A percentile compares a stretch with the other conserved stretches of the same genome.
Evolutionary conservation across 2,329 filamentous ascomycete species (phyloP).

Genomic region (Fusarium sp.): DNA sequence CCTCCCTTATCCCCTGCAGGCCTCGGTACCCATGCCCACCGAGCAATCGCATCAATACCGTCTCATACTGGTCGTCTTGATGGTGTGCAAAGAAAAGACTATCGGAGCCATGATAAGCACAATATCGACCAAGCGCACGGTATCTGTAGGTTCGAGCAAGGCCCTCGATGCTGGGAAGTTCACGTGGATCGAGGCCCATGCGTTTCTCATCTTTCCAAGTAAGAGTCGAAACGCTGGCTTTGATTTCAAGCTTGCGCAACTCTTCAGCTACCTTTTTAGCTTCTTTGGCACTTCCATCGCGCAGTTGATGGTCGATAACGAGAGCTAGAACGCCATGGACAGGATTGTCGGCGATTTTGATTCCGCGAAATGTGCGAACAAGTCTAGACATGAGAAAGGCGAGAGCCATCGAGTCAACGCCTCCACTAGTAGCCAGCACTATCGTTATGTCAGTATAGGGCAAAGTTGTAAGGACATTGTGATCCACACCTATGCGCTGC

Average conservation of each 20-base stretch:
- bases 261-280: conserved; percentile 61
- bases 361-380: conserved; percentile 50
- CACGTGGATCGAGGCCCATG: conserved; percentile 49
- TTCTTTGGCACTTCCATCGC: conserved; percentile 66
- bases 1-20: conserved; percentile 75
- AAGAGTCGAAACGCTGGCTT: conserved; percentile 44
- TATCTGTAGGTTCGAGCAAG: conserved; percentile 81
- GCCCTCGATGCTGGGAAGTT: conserved; percentile 78
- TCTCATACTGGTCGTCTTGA: conserved; percentile 91
- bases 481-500: conserved; percentile 59
- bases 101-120: conserved; percentile 63
- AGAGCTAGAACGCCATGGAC: conserved; percentile 59
- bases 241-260: conserved; percentile 56
- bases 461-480: not conserved
- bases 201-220: conserved; percentile 63
- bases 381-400: conserved; percentile 76
- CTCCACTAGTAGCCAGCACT: conserved; percentile 89
- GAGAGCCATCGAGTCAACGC: conserved; percentile 97
- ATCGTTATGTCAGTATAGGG: not conserved
- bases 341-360: conserved; percentile 62
- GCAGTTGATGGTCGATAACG: conserved; percentile 70
- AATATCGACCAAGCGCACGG: conserved; percentile 74
- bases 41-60: conserved; percentile 82
- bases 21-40: conserved; percentile 77
- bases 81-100: conserved; percentile 87